phyloP scores from a whole-genome alignment of 2,329 filamentous ascomycete species.

The Ophiostoma montium region DNA sequence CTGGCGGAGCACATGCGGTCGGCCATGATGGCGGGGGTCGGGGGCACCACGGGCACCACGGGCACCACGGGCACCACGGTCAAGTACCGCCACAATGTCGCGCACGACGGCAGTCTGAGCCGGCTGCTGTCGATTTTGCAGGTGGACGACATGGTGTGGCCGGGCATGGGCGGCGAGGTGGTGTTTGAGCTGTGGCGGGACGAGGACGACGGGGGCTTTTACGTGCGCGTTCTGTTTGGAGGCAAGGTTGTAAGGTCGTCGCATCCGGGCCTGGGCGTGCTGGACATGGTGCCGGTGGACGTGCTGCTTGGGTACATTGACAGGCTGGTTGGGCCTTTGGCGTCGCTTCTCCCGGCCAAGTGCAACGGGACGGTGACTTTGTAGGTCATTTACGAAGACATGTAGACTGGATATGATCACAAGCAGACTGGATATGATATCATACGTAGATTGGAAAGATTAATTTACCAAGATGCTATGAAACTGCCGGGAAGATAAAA shows the following conservation, averaged over 20 bases:
- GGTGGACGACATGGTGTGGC: conserved; percentile 66
- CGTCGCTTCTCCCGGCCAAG: conserved; percentile 19
- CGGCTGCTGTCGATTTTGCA: conserved; percentile 56
- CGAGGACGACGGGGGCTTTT: conserved; percentile 25
- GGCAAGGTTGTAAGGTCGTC: conserved; percentile 54
- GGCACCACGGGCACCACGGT: too few relatives aligned
- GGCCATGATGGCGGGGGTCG: background rate
- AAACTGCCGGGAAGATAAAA: background rate
- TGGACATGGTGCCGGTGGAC: conserved; percentile 58
- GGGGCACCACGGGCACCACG: too few relatives aligned
- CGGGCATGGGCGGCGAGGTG: conserved; percentile 67
- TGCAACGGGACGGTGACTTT: conserved; percentile 12
- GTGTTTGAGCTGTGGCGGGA: conserved; percentile 58
- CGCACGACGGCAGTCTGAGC: conserved; percentile 63
- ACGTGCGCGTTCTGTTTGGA: conserved; percentile 56
- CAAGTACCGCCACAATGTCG: conserved; percentile 61
- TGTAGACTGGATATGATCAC: too few relatives aligned
- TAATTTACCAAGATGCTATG: background rate
- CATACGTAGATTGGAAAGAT: background rate
- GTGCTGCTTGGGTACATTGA: conserved; percentile 57
- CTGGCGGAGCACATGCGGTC: conserved; percentile 48
- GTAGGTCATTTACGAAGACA: too few relatives aligned
- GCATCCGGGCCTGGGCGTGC: conserved; percentile 48
- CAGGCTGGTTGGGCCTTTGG: conserved; percentile 46
- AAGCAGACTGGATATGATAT: too few relatives aligned